Percentiles rank a stretch among this genome's conserved stretches.
phyloP scores from a whole-genome alignment of 805 yeast species.

The Kodamaea nitidulidarum region DNA sequence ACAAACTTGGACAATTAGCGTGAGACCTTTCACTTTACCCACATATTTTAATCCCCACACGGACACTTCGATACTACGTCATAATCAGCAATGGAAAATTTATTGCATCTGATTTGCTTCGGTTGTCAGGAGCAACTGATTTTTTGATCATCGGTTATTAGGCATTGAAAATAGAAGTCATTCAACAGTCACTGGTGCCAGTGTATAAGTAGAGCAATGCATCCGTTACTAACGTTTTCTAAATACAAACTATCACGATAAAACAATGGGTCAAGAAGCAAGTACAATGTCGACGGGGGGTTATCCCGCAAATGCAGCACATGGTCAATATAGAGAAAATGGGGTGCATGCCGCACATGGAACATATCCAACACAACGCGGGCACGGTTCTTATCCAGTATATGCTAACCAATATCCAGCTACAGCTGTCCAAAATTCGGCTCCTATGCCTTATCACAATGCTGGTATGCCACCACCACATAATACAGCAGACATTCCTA shows the following conservation, averaged over 20 bases:
- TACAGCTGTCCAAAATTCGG: too few species aligned
- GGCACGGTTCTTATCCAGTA: too few species aligned
- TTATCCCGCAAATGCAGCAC: too few species aligned
- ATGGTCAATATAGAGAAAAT: too few species aligned
- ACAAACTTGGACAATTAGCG: too few species aligned
- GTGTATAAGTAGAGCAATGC: not conserved
- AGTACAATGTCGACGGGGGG: not conserved
- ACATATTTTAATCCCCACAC: not conserved
- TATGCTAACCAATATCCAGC: too few species aligned
- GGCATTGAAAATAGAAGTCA: not conserved
- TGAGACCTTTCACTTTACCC: too few species aligned
- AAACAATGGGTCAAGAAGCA: not conserved
- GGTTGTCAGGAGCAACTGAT: not conserved
- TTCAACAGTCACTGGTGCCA: not conserved
- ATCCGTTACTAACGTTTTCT: too few species aligned
- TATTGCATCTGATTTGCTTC: not conserved
- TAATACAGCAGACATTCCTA: not conserved
- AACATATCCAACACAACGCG: too few species aligned
- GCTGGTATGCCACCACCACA: too few species aligned
- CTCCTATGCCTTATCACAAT: not conserved
- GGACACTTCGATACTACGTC: not conserved
- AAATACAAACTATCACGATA: too few species aligned
- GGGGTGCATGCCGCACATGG: too few species aligned
- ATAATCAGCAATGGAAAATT: not conserved
- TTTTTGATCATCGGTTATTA: not conserved